phyloP scores from a whole-genome alignment of 2,329 filamentous ascomycete genomes.

The Colletotrichum siamense region DNA sequence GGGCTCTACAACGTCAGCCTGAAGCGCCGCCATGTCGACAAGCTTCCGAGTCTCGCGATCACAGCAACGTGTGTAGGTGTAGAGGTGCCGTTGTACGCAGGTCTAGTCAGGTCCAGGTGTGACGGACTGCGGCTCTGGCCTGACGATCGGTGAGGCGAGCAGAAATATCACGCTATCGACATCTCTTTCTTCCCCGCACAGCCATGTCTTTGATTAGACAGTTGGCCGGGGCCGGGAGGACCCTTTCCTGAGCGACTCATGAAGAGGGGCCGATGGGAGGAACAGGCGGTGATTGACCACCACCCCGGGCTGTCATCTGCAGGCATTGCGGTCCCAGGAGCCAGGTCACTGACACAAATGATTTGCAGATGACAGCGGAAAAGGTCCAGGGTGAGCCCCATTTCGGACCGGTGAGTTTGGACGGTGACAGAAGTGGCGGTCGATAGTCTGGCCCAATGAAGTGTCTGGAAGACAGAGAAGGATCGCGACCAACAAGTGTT shows the following conservation, averaged over 20 bases:
- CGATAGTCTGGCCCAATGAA: background rate
- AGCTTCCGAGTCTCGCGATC: background rate
- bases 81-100: background rate
- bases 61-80: background rate
- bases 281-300: background rate
- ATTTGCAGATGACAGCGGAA: too few species aligned
- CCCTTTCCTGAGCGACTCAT: background rate
- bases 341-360: background rate
- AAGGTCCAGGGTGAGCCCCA: background rate
- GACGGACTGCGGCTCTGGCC: background rate
- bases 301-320: background rate
- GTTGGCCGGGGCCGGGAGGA: background rate
- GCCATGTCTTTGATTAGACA: background rate
- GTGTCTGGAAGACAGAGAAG: background rate
- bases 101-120: background rate
- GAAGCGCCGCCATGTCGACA: background rate
- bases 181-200: background rate
- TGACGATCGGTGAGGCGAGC: background rate
- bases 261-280: background rate
- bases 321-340: background rate
- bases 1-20: conserved; percentile 8
- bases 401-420: background rate
- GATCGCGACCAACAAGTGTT: background rate
- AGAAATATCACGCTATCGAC: background rate
- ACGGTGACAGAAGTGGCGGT: background rate